A percentile compares a stretch with the other conserved stretches of the same genome.
phyloP scores from a whole-genome alignment of 108 stramenopile genomes.

The Stephanodiscus triporus region DNA sequence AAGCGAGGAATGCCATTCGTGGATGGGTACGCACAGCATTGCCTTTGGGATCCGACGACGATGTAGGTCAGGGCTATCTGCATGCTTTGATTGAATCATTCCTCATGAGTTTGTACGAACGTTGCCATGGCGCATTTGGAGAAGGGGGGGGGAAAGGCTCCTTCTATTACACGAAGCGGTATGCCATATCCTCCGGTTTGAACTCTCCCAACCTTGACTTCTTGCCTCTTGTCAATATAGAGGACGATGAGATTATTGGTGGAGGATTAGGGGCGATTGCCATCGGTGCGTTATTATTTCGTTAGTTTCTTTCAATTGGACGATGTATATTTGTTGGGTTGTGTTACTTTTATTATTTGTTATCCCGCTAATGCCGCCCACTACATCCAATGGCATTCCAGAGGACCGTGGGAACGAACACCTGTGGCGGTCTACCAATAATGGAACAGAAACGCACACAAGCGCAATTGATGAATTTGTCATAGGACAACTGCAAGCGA shows the following conservation, averaged over 20 bases:
- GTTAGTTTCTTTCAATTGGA: background rate
- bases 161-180: constrained; percentile 73
- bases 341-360: constrained; percentile 1
- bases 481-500: constrained; percentile 70
- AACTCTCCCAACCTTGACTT: constrained; percentile 86
- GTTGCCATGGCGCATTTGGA: constrained; percentile 85
- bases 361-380: background rate
- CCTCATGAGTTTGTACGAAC: constrained; percentile 85
- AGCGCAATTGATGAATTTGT: constrained; percentile 80
- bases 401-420: constrained; percentile 88
- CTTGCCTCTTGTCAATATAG: constrained; percentile 80
- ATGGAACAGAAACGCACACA: constrained; percentile 90
- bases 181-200: constrained; percentile 74
- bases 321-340: background rate
- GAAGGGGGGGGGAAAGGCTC: constrained; percentile 78
- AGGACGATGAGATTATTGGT: constrained; percentile 74
- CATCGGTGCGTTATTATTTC: constrained; percentile 32
- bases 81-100: constrained; percentile 70
- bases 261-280: constrained; percentile 66
- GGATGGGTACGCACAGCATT: constrained; percentile 81
- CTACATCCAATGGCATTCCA: constrained; percentile 6
- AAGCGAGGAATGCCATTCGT: constrained; percentile 81
- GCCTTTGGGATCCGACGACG: constrained; percentile 76
- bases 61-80: constrained; percentile 85
- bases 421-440: constrained; percentile 81